Evolutionary conservation across 2,329 filamentous ascomycete species (phyloP).

Genomic region (Colletotrichum trifolii): DNA sequence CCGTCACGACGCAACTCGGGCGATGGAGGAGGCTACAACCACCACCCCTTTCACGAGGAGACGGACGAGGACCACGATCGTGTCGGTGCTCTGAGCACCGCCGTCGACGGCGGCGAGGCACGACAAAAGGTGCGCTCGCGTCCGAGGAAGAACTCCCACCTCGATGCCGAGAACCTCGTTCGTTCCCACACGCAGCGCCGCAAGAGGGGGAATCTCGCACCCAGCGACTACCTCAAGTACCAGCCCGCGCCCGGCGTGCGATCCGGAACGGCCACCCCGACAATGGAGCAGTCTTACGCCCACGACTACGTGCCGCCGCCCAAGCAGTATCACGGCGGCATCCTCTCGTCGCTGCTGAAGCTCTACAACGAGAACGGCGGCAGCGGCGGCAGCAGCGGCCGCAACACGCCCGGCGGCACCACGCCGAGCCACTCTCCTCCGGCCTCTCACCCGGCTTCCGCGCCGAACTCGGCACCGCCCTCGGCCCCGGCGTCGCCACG

Average conservation of each 20-base stretch:
- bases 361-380: conserved; percentile 66
- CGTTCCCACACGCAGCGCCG: conserved; percentile 46
- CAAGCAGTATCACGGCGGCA: conserved; percentile 76
- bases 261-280: conserved; percentile 52
- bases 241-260: conserved; percentile 40
- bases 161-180: conserved; percentile 49
- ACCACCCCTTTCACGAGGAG: conserved; percentile 28
- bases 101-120: conserved; percentile 10
- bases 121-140: conserved; percentile 24
- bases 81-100: conserved; percentile 15
- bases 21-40: neutral
- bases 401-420: conserved; percentile 54
- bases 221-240: conserved; percentile 44
- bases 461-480: conserved; percentile 24
- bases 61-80: conserved; percentile 20
- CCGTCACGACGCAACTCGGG: conserved; percentile 28
- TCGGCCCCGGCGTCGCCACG: conserved; percentile 42
- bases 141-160: conserved; percentile 32
- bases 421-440: conserved; percentile 54
- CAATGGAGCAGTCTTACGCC: conserved; percentile 60
- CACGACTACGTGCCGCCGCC: conserved; percentile 73
- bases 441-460: conserved; percentile 53
- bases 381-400: conserved; percentile 50
- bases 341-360: conserved; percentile 78
- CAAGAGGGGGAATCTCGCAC: conserved; percentile 37